Base-by-base conservation (phyloP, 768 basidiomycete genomes). In the Termitomyces sp. region DNA sequence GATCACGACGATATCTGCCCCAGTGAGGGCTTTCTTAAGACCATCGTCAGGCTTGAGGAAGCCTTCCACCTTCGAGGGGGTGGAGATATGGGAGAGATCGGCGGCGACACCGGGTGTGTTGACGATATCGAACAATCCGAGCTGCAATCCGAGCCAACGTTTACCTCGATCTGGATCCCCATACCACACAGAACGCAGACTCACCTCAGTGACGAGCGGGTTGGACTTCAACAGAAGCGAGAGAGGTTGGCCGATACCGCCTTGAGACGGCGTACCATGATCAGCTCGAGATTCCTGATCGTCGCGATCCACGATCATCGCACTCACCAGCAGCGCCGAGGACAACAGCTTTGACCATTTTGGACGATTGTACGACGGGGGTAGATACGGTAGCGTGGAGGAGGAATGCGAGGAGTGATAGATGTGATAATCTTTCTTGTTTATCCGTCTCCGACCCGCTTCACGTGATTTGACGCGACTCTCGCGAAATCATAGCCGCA, bases 221-320 rank as follows among this genome's bases (percentile, higher is more conserved):
- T 93, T 94, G 50, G 75, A 70, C 79, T 98, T 98, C 70, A 98
- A 80, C 56, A 98, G 80, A 58, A 98, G 87, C 21, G 95, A 84
- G 70, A 98, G 79, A 59, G 95, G 94, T 78, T 97, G 96, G 68
- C 96, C 96, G 67, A 98, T 98, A 72, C 95, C 95, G 71, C 93
- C 94, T 93, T 43, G 30, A 41, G 30, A 53, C 23, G 28, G 10
- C 5, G 61, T 10, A 53, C 56, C 43, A 35, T 26, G 51, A 43
- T 45, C 40, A 56, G 50, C 19, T 37, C 38, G 17, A 48, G 46
- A 48, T 42, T 35, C 15, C 47, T 56, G 56, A 55, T 55, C 51
- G 26, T 17, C 47, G 30, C 54, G 48, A 67, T 50, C 49, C n/a
- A 54, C 6, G 53, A 28, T 40, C 51, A 55, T 50, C 33, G 38